Percentiles rank a stretch among this genome's conserved stretches.
Conservation (phyloP, 805 yeast species). For the Ogataea populi-albae region DNA sequence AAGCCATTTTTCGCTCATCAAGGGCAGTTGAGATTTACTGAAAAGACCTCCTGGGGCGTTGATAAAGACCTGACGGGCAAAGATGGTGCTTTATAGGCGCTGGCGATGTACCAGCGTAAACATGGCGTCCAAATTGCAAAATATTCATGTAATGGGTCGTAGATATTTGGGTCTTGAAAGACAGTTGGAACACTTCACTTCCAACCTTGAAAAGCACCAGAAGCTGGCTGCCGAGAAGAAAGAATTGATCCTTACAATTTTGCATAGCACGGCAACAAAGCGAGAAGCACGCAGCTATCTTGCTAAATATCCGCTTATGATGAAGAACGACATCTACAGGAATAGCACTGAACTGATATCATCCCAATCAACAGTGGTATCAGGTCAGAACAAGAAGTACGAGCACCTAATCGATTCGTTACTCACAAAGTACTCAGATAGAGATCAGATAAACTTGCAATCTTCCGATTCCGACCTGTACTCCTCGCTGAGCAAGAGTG, state of each 20-base stretch:
- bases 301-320: conserved; percentile 57
- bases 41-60: too few relatives aligned
- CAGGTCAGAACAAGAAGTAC: conserved; percentile 27
- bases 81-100: too few relatives aligned
- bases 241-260: conserved; percentile 76
- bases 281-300: conserved; percentile 85
- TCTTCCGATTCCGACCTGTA: background rate
- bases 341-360: conserved; percentile 16
- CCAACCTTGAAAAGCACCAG: conserved; percentile 27
- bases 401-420: conserved; percentile 32
- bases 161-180: conserved; percentile 6
- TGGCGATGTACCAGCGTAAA: too few relatives aligned
- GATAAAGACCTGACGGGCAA: too few relatives aligned
- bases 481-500: conserved; percentile 11
- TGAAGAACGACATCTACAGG: conserved; percentile 32
- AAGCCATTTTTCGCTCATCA: too few relatives aligned
- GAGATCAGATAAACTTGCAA: conserved; percentile 7
- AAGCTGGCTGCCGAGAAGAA: conserved; percentile 47
- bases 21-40: too few relatives aligned
- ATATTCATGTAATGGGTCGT: too few relatives aligned
- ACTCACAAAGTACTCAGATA: conserved; percentile 21
- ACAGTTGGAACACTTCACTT: conserved; percentile 21
- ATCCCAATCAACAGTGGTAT: background rate
- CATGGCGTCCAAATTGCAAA: too few relatives aligned
- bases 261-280: conserved; percentile 89